Conservation (phyloP, 257 asterid genomes). For the Rauvolfia tetraphylla region DNA sequence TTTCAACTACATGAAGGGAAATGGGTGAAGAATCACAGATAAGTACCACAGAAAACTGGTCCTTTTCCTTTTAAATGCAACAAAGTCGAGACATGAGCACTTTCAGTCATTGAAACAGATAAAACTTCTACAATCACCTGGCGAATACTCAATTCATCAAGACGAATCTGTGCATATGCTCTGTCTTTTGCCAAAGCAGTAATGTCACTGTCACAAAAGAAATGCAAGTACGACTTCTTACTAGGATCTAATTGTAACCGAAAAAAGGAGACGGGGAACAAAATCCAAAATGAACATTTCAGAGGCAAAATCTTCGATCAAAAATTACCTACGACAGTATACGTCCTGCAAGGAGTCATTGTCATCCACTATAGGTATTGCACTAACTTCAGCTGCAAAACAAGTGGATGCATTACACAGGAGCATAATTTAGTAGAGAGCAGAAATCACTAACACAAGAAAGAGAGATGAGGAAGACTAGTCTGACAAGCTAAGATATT, state of each 20-base stretch:
- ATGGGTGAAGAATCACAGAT: neutral
- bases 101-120: neutral
- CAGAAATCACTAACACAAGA: neutral
- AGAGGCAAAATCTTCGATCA: neutral
- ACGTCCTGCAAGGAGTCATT: constrained; percentile 69
- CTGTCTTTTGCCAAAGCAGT: constrained; percentile 74
- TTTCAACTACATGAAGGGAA: neutral
- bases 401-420: neutral
- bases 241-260: constrained; percentile 1
- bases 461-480: neutral
- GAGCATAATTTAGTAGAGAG: constrained; percentile 5
- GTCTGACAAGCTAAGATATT: neutral
- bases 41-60: neutral
- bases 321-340: constrained; percentile 59
- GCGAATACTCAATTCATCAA: constrained; percentile 58
- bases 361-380: constrained; percentile 73
- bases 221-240: constrained; percentile 4
- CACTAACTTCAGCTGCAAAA: constrained; percentile 64
- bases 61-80: neutral
- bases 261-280: neutral
- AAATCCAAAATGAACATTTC: neutral
- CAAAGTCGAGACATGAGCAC: neutral
- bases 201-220: constrained; percentile 49
- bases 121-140: constrained; percentile 40
- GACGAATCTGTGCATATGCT: constrained; percentile 58